These are phyloP conservation scores for Ophiostoma tasmaniense DNA, from an alignment of 2,329 filamentous ascomycete species.

Conservation along the genomic window DNA sequence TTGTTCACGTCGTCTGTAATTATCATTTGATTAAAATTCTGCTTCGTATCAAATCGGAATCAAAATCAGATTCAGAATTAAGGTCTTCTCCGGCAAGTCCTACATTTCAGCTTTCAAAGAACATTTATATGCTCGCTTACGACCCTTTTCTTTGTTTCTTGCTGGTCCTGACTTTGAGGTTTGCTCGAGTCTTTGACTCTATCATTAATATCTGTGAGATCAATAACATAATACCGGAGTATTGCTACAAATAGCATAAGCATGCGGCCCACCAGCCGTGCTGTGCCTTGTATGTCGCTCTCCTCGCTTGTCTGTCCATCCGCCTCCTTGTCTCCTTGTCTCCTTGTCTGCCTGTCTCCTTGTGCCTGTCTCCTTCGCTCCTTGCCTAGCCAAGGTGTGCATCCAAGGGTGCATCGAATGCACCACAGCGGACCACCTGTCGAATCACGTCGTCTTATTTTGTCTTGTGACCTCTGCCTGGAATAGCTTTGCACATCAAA, in stretches of 20 bases:
- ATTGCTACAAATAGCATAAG: not conserved
- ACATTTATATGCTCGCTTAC: too few species aligned
- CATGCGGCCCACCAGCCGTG: not conserved
- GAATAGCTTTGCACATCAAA: not conserved
- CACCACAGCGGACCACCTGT: not conserved
- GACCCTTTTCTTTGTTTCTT: not conserved
- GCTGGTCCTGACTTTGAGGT: not conserved
- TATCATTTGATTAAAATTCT: not conserved
- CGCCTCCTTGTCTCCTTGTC: not conserved
- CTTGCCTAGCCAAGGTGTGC: not conserved
- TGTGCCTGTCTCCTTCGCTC: not conserved
- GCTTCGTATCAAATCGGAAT: not conserved
- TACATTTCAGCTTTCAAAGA: too few species aligned
- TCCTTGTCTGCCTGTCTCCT: not conserved
- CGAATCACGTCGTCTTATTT: not conserved
- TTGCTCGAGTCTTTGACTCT: not conserved
- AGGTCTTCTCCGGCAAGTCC: too few species aligned
- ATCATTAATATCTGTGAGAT: not conserved
- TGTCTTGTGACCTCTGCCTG: not conserved
- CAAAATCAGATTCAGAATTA: not conserved
- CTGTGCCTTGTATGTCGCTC: constrained; percentile 1
- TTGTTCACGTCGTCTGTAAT: not conserved
- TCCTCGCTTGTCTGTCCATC: not conserved
- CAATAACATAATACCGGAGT: too few species aligned
- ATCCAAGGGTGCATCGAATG: not conserved